Base-by-base conservation (phyloP, 768 basidiomycete species). In the Agaricus bisporus region DNA sequence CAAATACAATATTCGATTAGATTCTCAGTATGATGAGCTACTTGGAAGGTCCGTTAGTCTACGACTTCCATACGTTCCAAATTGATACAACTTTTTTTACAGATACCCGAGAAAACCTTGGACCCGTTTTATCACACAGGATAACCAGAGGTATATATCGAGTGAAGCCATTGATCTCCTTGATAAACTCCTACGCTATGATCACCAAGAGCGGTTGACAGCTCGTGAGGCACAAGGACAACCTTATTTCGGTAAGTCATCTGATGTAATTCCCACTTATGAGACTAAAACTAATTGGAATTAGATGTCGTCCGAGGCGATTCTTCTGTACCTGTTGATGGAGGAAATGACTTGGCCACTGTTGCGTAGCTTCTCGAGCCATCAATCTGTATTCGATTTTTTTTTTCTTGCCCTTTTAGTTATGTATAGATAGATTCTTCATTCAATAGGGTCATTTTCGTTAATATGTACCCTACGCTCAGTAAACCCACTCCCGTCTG, bases 91-190 rank as follows among this genome's bases (percentile, higher is more conserved):
- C 9, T 15, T 36, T 55, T 55, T 39, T 57, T 56, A 10, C 56
- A 91, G 89, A 70, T 95, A 93, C 71, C 87, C 89, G 56, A 83
- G 90, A 69, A 98, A 97, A 68, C 87, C 93, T 14, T 98, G 95
- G 95, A 84, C 88, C 41, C 80, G 89, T 55, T 98, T 98, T 70
- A 89, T 97, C 62, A 97, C 93, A 9, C 89, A 89, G 12, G 92
- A 95, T 67, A 97, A 97, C 66, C 93, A 95, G 68, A 83, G 93
- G 54, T 97, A 91, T 70, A 93, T 98, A 62, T 91, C 92, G 20
- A 98, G 93, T 66, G 95, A 98, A 63, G 95, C 94, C 32, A 90
- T 98, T 62, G 95, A 97, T 73, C 86, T 98, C 64, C 72, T 98
- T 56, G 95, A 98, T 72, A 94, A 94, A 71, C 79, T 98, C 35